phyloP scores from a whole-genome alignment of 306 rosid species.

The Abrus precatorius region DNA sequence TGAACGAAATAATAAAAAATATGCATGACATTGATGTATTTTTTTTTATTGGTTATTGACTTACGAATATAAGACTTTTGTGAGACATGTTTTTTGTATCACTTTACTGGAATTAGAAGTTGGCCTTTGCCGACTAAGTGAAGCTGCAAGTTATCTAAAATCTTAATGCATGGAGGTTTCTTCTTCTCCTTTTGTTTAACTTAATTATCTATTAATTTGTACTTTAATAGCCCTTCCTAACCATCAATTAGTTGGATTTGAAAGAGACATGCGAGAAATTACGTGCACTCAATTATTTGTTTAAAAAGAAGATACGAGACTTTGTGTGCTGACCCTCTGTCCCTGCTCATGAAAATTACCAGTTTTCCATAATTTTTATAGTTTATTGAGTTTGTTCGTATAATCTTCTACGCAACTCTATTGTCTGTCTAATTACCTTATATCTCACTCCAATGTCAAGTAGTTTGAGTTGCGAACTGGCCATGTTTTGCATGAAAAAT shows the following conservation, averaged over 20 bases:
- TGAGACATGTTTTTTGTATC: neutral
- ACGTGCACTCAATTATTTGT: slow-evolving; percentile 55
- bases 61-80: neutral
- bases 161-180: slow-evolving; percentile 1
- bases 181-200: neutral
- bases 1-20: too few species aligned
- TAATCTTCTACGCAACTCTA: too few species aligned
- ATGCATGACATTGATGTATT: too few species aligned
- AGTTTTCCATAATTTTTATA: too few species aligned
- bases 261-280: slow-evolving; percentile 42
- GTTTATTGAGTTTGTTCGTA: too few species aligned
- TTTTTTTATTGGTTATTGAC: too few species aligned
- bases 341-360: too few species aligned
- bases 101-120: neutral
- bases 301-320: slow-evolving; percentile 40
- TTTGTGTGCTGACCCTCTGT: slow-evolving; percentile 2
- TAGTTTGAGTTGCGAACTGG: too few species aligned
- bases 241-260: slow-evolving; percentile 44
- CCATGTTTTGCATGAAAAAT: too few species aligned
- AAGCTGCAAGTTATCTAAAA: slow-evolving; percentile 14
- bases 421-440: too few species aligned
- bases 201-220: neutral
- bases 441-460: too few species aligned
- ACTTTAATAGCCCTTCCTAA: neutral
- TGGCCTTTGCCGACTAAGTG: slow-evolving; percentile 11